phyloP scores from a whole-genome alignment of 2,329 filamentous ascomycete genomes.

The Aspergillus vadensis region DNA sequence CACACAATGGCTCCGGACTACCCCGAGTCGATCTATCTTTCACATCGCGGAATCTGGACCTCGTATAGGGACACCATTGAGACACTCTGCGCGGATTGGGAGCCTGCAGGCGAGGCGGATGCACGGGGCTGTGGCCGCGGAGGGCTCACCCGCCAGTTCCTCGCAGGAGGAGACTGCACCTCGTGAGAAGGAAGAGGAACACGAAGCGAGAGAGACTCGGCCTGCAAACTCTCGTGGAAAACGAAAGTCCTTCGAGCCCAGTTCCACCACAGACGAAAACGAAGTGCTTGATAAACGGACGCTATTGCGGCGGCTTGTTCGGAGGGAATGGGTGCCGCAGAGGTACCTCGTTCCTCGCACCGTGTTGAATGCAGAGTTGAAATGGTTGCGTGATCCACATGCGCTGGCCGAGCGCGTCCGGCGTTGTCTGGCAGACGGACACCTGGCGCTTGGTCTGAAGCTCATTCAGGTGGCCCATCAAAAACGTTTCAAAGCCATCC shows the following conservation, averaged over 20 bases:
- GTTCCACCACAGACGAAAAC: too few relatives aligned
- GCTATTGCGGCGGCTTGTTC: background rate
- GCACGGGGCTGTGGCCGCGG: too few relatives aligned
- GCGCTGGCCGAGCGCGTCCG: constrained; percentile 70
- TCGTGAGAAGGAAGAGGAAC: too few relatives aligned
- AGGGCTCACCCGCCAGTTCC: too few relatives aligned
- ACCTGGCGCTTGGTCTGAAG: constrained; percentile 67
- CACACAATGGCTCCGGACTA: constrained; percentile 7
- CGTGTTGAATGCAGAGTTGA: constrained; percentile 55
- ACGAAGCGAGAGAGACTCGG: too few relatives aligned
- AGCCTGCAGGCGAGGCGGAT: background rate
- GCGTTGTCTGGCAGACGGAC: constrained; percentile 59
- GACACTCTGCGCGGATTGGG: background rate
- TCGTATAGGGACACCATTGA: too few relatives aligned
- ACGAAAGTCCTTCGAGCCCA: too few relatives aligned
- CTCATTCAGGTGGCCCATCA: constrained; percentile 69
- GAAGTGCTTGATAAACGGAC: too few relatives aligned
- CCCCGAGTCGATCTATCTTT: background rate
- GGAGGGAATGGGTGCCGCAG: background rate
- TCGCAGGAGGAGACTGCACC: too few relatives aligned
- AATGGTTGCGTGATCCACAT: constrained; percentile 68
- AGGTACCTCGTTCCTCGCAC: background rate
- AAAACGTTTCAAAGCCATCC: constrained; percentile 63
- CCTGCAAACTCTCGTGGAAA: too few relatives aligned
- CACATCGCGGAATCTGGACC: background rate